Conservation (phyloP, 305 asterid species). For the Solanum hybrid region DNA sequence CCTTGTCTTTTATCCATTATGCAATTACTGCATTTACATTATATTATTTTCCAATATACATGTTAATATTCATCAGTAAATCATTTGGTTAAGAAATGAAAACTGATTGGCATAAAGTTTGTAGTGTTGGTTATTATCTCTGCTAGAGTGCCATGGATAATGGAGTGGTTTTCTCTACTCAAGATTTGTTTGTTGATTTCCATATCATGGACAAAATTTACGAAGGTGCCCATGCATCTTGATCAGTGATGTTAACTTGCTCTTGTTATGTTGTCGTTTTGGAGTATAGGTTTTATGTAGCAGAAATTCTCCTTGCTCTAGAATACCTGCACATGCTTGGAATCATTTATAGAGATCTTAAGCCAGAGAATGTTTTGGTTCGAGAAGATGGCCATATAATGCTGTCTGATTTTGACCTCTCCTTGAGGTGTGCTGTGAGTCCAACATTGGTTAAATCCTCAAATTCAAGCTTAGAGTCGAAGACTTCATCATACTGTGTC, state of each 20-base stretch:
- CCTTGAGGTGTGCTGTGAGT: conserved; percentile 40
- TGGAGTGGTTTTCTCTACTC: background rate
- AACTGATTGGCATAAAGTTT: background rate
- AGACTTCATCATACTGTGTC: conserved; percentile 37
- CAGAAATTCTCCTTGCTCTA: conserved; percentile 48
- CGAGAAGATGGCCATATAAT: conserved; percentile 51
- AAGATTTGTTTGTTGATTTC: background rate
- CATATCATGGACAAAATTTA: background rate
- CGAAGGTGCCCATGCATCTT: background rate
- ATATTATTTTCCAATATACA: background rate
- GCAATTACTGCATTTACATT: background rate
- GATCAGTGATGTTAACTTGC: background rate
- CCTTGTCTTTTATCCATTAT: background rate
- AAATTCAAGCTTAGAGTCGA: conserved; percentile 25
- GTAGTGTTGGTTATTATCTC: background rate
- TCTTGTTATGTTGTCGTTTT: background rate
- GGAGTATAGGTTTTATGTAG: conserved; percentile 41
- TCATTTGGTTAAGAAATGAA: background rate
- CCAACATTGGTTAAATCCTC: conserved; percentile 45
- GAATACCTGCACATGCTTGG: conserved; percentile 61
- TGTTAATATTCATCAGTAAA: background rate
- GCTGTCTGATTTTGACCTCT: conserved; percentile 52
- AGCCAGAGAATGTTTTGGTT: conserved; percentile 50
- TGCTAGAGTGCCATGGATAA: background rate
- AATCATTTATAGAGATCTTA: conserved; percentile 46